Evolutionary conservation across 1,284 basidiomycete genomes (phyloP).

Genomic region (Malassezia brasiliensis): DNA sequence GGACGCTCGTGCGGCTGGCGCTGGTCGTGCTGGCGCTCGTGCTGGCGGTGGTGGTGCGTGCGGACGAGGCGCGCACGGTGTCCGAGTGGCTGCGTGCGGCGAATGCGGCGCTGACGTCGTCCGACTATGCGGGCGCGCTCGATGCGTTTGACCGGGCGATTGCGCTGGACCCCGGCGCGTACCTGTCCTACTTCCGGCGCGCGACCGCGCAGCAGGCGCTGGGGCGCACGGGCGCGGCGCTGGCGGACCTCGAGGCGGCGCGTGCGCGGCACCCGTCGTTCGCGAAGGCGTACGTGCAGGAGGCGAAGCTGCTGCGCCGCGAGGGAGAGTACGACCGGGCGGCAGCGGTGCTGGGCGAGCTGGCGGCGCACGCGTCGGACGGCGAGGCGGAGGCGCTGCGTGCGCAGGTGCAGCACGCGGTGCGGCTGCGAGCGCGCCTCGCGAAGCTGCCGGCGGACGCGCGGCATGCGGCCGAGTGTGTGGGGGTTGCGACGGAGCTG

Average conservation of each 20-base stretch:
- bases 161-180: slow-evolving; percentile 29
- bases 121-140: slow-evolving; percentile 32
- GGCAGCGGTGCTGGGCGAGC: slow-evolving; percentile 17
- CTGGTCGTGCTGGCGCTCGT: background rate
- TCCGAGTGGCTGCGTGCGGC: slow-evolving; percentile 19
- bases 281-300: slow-evolving; percentile 38
- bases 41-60: background rate
- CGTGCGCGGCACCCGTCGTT: slow-evolving; percentile 39
- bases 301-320: slow-evolving; percentile 35
- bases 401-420: background rate
- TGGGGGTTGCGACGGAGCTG: slow-evolving; percentile 26
- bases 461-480: slow-evolving; percentile 31
- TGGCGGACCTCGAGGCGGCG: slow-evolving; percentile 32
- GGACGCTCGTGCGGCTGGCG: background rate
- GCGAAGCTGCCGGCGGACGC: slow-evolving; percentile 21
- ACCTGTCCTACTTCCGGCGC: slow-evolving; percentile 42
- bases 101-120: slow-evolving; percentile 31
- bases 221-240: slow-evolving; percentile 35
- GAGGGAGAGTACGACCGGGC: slow-evolving; percentile 40
- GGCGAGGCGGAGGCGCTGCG: background rate
- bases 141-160: slow-evolving; percentile 34
- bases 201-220: slow-evolving; percentile 44
- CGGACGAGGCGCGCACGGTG: slow-evolving; percentile 1
- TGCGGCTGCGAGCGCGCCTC: slow-evolving; percentile 9
- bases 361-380: background rate